phyloP scores from a whole-genome alignment of 768 basidiomycete species.

The Pisolithus orientalis region DNA sequence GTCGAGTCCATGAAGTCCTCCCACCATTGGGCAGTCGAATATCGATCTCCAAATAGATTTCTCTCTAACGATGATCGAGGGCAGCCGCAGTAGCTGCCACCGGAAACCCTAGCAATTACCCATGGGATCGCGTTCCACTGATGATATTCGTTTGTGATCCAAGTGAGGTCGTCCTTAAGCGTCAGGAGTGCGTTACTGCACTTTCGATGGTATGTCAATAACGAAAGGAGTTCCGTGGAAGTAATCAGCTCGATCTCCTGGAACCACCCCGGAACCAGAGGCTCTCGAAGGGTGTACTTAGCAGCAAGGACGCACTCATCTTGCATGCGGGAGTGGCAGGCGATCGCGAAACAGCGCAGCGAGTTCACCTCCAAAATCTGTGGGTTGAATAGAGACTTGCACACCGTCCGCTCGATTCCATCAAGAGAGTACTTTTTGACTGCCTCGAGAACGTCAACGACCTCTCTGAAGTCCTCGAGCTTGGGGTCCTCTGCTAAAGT shows the following conservation, averaged over 20 bases:
- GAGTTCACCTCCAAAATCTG: conserved; percentile 14
- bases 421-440: conserved; percentile 14
- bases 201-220: conserved; percentile 16
- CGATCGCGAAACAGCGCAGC: conserved; percentile 27
- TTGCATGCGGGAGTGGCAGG: conserved; percentile 17
- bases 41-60: fast-evolving
- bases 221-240: conserved; percentile 16
- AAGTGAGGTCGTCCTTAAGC: conserved; percentile 2
- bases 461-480: conserved; percentile 7
- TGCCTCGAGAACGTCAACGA: conserved; percentile 6
- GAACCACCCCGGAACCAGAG: conserved; percentile 17
- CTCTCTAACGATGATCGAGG: neutral
- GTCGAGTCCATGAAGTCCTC: conserved; percentile 3
- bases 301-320: conserved; percentile 25
- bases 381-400: conserved; percentile 13
- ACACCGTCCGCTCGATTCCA: conserved; percentile 11
- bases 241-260: conserved; percentile 23
- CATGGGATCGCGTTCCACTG: neutral
- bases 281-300: conserved; percentile 16
- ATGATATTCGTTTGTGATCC: conserved; percentile 12
- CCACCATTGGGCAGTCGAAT: conserved; percentile 3
- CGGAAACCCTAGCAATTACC: neutral
- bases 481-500: conserved; percentile 14
- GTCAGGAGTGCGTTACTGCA: conserved; percentile 9
- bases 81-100: neutral